Evolutionary conservation across 2,329 filamentous ascomycete species (phyloP).

Genomic region (Uncinocarpus reesii): DNA sequence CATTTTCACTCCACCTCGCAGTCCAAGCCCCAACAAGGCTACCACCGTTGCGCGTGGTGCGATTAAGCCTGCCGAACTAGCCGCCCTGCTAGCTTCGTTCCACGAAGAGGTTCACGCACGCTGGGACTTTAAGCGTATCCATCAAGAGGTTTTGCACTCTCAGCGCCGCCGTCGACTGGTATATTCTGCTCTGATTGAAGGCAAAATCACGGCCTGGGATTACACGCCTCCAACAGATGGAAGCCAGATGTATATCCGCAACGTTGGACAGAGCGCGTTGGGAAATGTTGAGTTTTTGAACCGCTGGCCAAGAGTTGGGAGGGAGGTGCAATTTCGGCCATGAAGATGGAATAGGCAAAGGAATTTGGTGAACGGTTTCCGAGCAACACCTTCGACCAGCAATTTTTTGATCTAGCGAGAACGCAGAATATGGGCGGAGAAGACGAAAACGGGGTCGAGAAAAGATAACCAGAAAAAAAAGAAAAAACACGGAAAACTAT

Average conservation of each 20-base stretch:
- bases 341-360: background rate
- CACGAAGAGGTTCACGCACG: conserved; percentile 59
- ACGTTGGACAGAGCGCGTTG: conserved; percentile 33
- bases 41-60: conserved; percentile 26
- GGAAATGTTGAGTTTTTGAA: conserved; percentile 36
- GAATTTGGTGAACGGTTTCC: background rate
- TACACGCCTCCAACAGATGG: conserved; percentile 54
- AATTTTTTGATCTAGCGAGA: too few relatives aligned
- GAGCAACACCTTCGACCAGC: too few relatives aligned
- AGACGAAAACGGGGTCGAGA: background rate
- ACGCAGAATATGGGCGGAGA: background rate
- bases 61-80: conserved; percentile 26
- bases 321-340: conserved; percentile 14
- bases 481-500: conserved; percentile 5
- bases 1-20: conserved; percentile 30
- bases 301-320: conserved; percentile 27
- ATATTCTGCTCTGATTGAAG: conserved; percentile 68
- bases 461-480: background rate
- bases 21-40: conserved; percentile 30
- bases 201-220: conserved; percentile 74
- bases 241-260: conserved; percentile 62
- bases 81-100: conserved; percentile 53
- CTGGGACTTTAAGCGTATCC: conserved; percentile 76
- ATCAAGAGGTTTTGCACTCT: conserved; percentile 59
- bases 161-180: conserved; percentile 71